Percentiles rank a stretch among this genome's conserved stretches.
Evolutionary conservation across 2,329 filamentous ascomycete species (phyloP).

Genomic region (Apiospora hydei): DNA sequence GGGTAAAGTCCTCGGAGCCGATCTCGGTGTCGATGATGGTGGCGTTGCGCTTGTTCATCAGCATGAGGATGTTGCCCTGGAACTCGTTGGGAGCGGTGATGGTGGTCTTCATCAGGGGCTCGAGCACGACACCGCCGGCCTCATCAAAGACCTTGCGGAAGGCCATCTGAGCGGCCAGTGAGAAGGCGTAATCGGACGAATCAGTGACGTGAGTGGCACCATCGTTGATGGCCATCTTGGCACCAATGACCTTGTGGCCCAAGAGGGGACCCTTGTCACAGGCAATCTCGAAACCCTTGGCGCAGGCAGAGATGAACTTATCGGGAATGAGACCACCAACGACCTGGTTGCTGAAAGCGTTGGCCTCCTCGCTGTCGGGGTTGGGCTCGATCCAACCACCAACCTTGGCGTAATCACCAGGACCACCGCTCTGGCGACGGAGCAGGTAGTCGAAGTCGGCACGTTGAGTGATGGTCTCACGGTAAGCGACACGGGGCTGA

Average conservation of each 20-base stretch:
- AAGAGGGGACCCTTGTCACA: conserved; percentile 89
- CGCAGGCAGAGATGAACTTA: conserved; percentile 93
- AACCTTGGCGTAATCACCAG: conserved; percentile 94
- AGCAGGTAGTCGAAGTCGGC: conserved; percentile 92
- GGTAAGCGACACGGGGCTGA: conserved; percentile 94
- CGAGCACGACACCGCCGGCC: conserved; percentile 83
- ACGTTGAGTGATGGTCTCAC: conserved; percentile 84
- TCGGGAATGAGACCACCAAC: conserved; percentile 91
- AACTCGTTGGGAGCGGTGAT: conserved; percentile 97
- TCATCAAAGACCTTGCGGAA: conserved; percentile 93
- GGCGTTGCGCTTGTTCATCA: conserved; percentile 96
- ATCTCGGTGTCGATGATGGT: conserved; percentile 96
- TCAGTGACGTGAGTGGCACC: conserved; percentile 97
- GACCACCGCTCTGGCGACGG: conserved; percentile 94
- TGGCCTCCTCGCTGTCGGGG: conserved; percentile 68
- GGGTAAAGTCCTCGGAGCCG: conserved; percentile 90
- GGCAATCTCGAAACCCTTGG: conserved; percentile 88
- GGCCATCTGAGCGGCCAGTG: conserved; percentile 90
- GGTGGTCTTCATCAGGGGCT: conserved; percentile 98
- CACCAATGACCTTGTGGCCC: conserved; percentile 90
- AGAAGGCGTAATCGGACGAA: conserved; percentile 97
- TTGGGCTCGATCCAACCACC: conserved; percentile 91
- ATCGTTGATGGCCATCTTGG: conserved; percentile 92
- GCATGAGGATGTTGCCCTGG: conserved; percentile 92
- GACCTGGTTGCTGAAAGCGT: conserved; percentile 87